These are phyloP conservation scores for Phylloporus scabripes DNA, from an alignment of 768 basidiomycete species.

Conservation along the genomic window DNA sequence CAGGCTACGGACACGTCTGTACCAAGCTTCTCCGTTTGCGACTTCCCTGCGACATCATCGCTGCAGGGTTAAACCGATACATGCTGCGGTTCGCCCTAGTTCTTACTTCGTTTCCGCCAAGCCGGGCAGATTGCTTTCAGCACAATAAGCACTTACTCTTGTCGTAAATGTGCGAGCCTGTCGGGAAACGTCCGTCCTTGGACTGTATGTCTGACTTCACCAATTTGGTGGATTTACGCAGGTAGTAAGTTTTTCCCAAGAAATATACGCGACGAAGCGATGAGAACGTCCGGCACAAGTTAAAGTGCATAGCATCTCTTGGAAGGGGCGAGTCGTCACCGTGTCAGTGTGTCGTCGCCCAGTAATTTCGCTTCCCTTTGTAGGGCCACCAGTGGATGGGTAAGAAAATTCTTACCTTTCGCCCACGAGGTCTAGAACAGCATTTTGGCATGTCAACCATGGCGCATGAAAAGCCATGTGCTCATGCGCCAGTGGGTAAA, in stretches of 20 bases:
- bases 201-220: constrained; percentile 1
- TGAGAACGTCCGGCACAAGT: constrained; percentile 14
- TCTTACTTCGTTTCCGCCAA: constrained; percentile 17
- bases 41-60: constrained; percentile 28
- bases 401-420: constrained; percentile 1
- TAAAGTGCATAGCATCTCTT: constrained; percentile 6
- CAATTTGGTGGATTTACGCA: neutral
- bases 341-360: constrained; percentile 1
- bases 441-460: neutral
- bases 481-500: constrained; percentile 4
- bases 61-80: constrained; percentile 11
- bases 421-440: neutral
- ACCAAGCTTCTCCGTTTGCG: constrained; percentile 18
- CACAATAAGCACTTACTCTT: constrained; percentile 1
- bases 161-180: neutral
- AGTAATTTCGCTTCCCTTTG: neutral
- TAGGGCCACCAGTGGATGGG: neutral
- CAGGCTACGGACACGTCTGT: constrained; percentile 16
- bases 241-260: constrained; percentile 1
- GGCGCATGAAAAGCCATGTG: neutral
- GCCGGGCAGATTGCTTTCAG: constrained; percentile 2
- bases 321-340: neutral
- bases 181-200: neutral
- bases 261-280: constrained; percentile 10
- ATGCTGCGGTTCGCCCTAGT: constrained; percentile 9